Base-by-base conservation (phyloP, 2,329 filamentous ascomycete species). In the Fusarium neocosmosporiellum region DNA sequence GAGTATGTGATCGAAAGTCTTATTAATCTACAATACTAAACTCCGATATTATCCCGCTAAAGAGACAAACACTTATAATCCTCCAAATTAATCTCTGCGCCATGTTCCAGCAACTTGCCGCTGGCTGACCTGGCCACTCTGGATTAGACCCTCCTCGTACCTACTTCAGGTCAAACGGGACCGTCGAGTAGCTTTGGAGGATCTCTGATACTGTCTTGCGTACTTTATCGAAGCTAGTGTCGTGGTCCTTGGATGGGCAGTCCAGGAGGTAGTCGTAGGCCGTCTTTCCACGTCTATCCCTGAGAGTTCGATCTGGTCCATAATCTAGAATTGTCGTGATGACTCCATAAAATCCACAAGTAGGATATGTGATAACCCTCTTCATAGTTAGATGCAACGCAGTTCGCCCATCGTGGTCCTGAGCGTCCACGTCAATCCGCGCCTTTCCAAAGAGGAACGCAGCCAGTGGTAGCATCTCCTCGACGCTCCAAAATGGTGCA, bases 401-500 rank as follows among this genome's bases (percentile, higher is more conserved):
- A 20, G 59, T 61, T 24, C 16, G 31, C 16, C 59, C 59, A 1
- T 10, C 2, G 13, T 11, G 6, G 31, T 61, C 59, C 41, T 29
- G 41, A 5, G 16, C 22, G 22, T 61, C 33, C n/a, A 31, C 18
- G 33, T 39, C 6, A n/a, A 53, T 29, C 5, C 33, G 7, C 11
- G 3, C 11, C 16, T 9, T 22, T 36, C 31, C 14, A n/a, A 60
- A 7, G 14, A 59, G 39, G 3, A 59, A 31, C 31, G 29, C 27
- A 16, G n/a, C 2, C n/a, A 0, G 54, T 37, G 5, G 8, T 20
- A 14, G 4, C 22, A 7, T 3, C 13, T 4, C 5, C 2, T 1
- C 4, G 4, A 2, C 2, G 11, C 1, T 3, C 4, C 3, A 5
- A 13, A 2, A 14, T 9, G 0, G 1, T 18, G 1, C 3, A 58